Evolutionary conservation across 192 early-diverging fungal species (phyloP).

Genomic region (Pecoramyces ruminantium): DNA sequence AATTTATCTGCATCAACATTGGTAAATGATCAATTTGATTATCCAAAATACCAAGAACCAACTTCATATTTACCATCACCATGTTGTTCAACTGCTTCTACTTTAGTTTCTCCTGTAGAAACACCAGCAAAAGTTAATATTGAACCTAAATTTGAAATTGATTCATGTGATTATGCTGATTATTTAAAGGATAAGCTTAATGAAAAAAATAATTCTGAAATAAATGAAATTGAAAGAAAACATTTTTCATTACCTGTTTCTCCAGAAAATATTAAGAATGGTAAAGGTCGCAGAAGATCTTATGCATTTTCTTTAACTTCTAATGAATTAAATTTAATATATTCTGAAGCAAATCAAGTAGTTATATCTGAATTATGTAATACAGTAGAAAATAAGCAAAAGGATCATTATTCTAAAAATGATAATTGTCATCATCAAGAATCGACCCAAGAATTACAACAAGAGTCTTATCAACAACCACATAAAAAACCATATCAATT

Average conservation of each 20-base stretch:
- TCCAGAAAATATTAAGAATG: not conserved
- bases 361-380: not conserved
- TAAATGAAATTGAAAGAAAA: not conserved
- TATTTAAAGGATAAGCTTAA: not conserved
- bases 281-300: not conserved
- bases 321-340: not conserved
- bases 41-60: not conserved
- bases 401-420: not conserved
- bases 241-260: not conserved
- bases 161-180: not conserved
- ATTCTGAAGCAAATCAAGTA: not conserved
- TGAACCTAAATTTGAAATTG: not conserved
- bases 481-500: too few species aligned
- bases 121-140: not conserved
- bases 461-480: too few species aligned
- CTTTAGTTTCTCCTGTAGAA: not conserved
- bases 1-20: not conserved
- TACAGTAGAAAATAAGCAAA: not conserved
- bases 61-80: not conserved
- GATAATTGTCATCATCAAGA: too few species aligned
- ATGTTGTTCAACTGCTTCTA: not conserved
- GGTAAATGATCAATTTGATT: not conserved
- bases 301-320: not conserved
- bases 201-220: not conserved
- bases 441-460: too few species aligned